Conservation (phyloP, 768 basidiomycete species). For the Lactarius tabidus region DNA sequence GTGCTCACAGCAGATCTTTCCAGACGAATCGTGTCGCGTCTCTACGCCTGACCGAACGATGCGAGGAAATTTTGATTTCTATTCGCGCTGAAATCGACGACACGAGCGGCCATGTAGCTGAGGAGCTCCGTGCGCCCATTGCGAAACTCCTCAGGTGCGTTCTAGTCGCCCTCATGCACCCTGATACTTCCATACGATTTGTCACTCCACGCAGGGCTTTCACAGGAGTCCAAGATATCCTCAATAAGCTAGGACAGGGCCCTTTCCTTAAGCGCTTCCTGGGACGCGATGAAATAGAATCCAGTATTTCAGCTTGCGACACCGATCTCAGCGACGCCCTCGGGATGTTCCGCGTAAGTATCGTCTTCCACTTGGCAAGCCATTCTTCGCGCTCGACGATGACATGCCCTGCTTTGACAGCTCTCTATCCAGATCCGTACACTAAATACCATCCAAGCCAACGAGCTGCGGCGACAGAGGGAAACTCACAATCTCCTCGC, state of each 20-base stretch:
- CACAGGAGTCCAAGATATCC: conserved; percentile 43
- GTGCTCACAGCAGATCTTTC: background rate
- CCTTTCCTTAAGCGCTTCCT: conserved; percentile 76
- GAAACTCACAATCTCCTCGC: conserved; percentile 38
- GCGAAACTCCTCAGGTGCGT: conserved; percentile 49
- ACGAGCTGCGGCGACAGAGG: conserved; percentile 35
- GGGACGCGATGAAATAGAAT: conserved; percentile 62
- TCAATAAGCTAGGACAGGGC: conserved; percentile 55
- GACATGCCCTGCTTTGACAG: conserved; percentile 27
- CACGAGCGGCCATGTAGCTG: conserved; percentile 48
- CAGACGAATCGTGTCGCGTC: conserved; percentile 68
- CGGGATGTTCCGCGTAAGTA: conserved; percentile 49
- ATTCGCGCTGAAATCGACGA: conserved; percentile 58
- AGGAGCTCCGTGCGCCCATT: conserved; percentile 51
- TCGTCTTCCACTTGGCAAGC: background rate
- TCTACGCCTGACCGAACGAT: conserved; percentile 67
- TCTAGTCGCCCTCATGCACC: background rate
- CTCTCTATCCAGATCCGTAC: conserved; percentile 51
- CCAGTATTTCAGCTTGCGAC: conserved; percentile 50
- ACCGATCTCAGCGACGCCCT: conserved; percentile 51
- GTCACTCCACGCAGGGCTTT: conserved; percentile 38
- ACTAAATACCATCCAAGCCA: conserved; percentile 45
- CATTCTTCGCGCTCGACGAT: background rate
- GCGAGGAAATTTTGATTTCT: conserved; percentile 61
- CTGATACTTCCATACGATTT: background rate